These are phyloP conservation scores for Microcera coccophila DNA, from an alignment of 2,329 filamentous ascomycete species.

Conservation along the genomic window DNA sequence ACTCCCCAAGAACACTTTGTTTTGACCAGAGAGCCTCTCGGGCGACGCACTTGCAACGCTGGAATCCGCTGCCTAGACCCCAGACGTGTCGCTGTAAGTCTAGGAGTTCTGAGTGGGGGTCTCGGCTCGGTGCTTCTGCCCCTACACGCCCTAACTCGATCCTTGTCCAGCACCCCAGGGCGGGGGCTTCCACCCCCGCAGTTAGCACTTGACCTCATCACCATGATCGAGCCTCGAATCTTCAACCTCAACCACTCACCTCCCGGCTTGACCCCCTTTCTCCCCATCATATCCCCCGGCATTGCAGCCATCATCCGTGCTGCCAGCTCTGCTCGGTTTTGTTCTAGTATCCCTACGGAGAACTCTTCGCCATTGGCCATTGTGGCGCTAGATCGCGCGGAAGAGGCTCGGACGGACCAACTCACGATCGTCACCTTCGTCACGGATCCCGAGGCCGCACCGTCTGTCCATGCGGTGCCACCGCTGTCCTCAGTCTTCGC, in stretches of 20 bases:
- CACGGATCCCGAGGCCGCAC: not conserved
- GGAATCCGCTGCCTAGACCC: too few species aligned
- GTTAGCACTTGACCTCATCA: not conserved
- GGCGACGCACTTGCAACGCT: too few species aligned
- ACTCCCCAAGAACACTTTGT: too few species aligned
- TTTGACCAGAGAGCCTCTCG: too few species aligned
- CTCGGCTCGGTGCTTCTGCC: not conserved
- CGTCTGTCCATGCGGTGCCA: not conserved
- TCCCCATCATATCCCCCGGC: not conserved
- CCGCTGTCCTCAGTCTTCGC: not conserved
- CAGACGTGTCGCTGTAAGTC: too few species aligned
- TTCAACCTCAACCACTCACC: slow-evolving; percentile 1
- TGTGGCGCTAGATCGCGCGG: not conserved
- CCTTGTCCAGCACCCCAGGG: too few species aligned
- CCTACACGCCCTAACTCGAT: too few species aligned
- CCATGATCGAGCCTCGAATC: not conserved
- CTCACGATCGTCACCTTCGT: not conserved
- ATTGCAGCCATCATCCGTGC: not conserved
- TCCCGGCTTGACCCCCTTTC: not conserved
- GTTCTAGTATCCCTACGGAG: not conserved
- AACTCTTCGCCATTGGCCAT: not conserved
- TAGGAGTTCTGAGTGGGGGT: not conserved
- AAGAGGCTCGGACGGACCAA: not conserved
- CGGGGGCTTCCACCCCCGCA: not conserved
- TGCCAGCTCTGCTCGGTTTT: not conserved